Evolutionary conservation across 1,139 yeast genomes (phyloP).

Genomic region (Scheffersomyces cryptocercus): DNA sequence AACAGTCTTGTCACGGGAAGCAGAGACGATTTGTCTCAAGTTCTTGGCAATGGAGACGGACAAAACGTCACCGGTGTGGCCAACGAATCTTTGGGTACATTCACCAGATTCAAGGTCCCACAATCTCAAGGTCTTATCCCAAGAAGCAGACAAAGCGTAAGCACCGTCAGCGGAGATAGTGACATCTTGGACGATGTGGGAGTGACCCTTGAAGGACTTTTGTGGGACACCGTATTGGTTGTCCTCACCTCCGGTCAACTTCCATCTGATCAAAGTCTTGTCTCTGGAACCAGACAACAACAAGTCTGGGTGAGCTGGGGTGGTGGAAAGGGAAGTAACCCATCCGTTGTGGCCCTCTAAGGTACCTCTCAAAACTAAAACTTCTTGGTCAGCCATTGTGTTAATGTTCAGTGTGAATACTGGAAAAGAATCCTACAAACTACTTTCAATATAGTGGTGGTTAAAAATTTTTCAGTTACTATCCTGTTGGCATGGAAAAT

Average conservation of each 20-base stretch:
- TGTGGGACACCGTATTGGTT: constrained; percentile 97
- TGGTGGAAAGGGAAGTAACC: constrained; percentile 99
- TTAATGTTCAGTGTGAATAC: constrained; percentile 1
- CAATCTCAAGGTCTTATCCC: constrained; percentile 99
- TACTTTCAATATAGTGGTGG: neutral
- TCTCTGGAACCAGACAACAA: constrained; percentile 99
- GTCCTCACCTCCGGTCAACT: constrained; percentile 94
- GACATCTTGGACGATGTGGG: constrained; percentile 98
- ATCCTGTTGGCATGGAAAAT: constrained; percentile 1
- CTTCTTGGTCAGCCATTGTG: constrained; percentile 77
- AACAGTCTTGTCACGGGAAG: constrained; percentile 98
- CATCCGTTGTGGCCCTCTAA: constrained; percentile 86
- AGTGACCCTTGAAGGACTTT: constrained; percentile 97
- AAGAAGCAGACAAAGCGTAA: constrained; percentile 97
- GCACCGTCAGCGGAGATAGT: constrained; percentile 98
- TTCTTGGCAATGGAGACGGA: constrained; percentile 96
- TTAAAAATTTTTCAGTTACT: constrained; percentile 4
- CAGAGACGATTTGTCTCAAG: constrained; percentile 98
- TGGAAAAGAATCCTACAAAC: neutral
- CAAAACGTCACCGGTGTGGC: constrained; percentile 97
- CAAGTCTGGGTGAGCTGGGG: constrained; percentile 97
- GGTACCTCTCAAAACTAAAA: constrained; percentile 99
- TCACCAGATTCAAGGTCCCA: constrained; percentile 98
- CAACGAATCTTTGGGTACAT: constrained; percentile 93
- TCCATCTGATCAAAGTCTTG: constrained; percentile 98